These are phyloP conservation scores for Lasiosphaeria miniovina DNA, from an alignment of 495 filamentous ascomycete genomes.

Conservation along the genomic window DNA sequence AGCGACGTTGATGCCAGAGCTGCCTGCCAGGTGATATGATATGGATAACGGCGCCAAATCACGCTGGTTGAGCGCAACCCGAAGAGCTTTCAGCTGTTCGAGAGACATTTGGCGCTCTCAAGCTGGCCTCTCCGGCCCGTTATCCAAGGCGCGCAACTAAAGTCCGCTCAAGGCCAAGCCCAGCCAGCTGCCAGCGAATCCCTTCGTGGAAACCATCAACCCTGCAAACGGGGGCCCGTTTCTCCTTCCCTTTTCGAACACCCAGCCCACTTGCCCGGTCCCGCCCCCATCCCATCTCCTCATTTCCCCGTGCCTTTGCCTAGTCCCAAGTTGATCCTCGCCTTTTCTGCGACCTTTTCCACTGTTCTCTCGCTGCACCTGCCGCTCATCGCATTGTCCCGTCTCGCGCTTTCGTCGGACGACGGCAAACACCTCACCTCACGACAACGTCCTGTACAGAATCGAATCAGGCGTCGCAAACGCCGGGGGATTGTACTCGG, in stretches of 20 bases:
- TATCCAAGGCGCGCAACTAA: no score
- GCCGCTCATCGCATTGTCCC: neutral
- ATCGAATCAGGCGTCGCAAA: neutral
- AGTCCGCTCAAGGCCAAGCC: no score
- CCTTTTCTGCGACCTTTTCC: slow-evolving; percentile 6
- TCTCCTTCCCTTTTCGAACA: slow-evolving; percentile 12
- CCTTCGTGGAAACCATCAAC: neutral
- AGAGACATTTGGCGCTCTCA: no score
- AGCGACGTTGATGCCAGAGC: no score
- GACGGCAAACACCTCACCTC: neutral
- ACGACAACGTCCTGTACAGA: neutral
- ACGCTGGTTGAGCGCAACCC: no score
- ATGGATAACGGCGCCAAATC: no score
- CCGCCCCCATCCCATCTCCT: neutral
- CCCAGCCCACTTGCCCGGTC: slow-evolving; percentile 4
- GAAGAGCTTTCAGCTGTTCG: no score
- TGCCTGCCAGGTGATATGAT: no score
- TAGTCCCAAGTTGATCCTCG: slow-evolving; percentile 2
- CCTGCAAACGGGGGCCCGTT: slow-evolving; percentile 9
- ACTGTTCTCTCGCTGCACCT: slow-evolving; percentile 7
- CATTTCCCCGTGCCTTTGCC: slow-evolving; percentile 8
- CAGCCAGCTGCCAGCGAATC: no score
- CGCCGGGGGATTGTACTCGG: neutral
- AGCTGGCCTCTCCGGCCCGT: no score
- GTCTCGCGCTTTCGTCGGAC: neutral